Percentiles rank a stretch among this genome's conserved stretches.
Conservation (phyloP, 352 stramenopile genomes). For the Globisporangium sylvaticum region DNA sequence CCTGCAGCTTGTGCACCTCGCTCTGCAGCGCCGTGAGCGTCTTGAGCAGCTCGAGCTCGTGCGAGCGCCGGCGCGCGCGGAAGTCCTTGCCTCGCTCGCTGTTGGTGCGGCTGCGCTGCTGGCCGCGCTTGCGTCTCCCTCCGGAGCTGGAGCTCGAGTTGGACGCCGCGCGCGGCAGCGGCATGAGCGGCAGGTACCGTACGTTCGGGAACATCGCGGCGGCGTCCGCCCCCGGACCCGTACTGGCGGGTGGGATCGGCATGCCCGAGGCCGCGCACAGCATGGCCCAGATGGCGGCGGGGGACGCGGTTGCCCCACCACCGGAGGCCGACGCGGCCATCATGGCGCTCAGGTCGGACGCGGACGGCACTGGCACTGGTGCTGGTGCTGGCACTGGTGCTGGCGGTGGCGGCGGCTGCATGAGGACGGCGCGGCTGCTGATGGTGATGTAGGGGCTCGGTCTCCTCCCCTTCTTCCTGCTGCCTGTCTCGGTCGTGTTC, state of each 20-base stretch:
- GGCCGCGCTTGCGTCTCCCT: not conserved
- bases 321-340: not conserved
- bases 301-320: not conserved
- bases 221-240: too few species aligned
- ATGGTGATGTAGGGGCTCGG: not conserved
- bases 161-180: not conserved
- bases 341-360: not conserved
- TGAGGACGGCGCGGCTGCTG: not conserved
- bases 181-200: slow-evolving; percentile 7
- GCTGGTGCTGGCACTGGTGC: too few species aligned
- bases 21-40: not conserved
- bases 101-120: slow-evolving; percentile 4
- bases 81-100: slow-evolving; percentile 10
- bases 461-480: not conserved
- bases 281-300: not conserved
- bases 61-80: not conserved
- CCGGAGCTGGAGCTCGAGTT: not conserved
- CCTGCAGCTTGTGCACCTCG: slow-evolving; percentile 7
- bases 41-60: slow-evolving; percentile 5
- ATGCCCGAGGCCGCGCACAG: not conserved
- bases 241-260: not conserved
- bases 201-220: not conserved
- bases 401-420: not conserved
- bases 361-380: too few species aligned
- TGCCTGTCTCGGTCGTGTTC: slow-evolving; percentile 1